phyloP scores from a whole-genome alignment of 768 basidiomycete species.

The Imleria badia region DNA sequence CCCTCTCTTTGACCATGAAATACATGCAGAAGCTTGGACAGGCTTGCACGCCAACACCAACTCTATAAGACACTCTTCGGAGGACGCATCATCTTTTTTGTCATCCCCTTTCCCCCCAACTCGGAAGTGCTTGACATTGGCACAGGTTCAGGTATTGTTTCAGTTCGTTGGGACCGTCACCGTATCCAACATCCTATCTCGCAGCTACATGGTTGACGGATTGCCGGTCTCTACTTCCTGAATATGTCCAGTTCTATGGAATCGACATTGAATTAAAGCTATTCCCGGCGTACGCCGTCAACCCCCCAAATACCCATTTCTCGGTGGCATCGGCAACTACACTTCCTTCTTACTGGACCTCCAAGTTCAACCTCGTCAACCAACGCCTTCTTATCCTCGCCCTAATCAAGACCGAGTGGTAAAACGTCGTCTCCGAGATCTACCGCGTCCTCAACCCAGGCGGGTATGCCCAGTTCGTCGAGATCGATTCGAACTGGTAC shows the following conservation, averaged over 20 bases:
- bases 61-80: constrained; percentile 17
- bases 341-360: constrained; percentile 31
- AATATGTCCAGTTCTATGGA: constrained; percentile 19
- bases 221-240: constrained; percentile 6
- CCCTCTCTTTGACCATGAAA: neutral
- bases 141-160: constrained; percentile 20
- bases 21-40: neutral
- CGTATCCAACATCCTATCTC: neutral
- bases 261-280: constrained; percentile 24
- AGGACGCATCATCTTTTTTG: constrained; percentile 16
- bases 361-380: constrained; percentile 30
- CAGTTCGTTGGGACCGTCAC: no score
- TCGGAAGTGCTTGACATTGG: constrained; percentile 23
- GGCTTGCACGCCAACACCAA: constrained; percentile 20
- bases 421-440: constrained; percentile 21
- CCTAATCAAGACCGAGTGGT: constrained; percentile 26
- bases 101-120: neutral
- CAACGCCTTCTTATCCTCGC: constrained; percentile 34
- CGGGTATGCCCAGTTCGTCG: constrained; percentile 32
- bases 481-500: constrained; percentile 20
- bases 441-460: constrained; percentile 31
- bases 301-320: constrained; percentile 8
- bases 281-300: constrained; percentile 5
- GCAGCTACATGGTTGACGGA: constrained; percentile 20
- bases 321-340: constrained; percentile 12